A percentile compares a stretch with the other conserved stretches of the same genome.
Conservation (phyloP, 306 rosid genomes). For the Prunus mongolica region DNA sequence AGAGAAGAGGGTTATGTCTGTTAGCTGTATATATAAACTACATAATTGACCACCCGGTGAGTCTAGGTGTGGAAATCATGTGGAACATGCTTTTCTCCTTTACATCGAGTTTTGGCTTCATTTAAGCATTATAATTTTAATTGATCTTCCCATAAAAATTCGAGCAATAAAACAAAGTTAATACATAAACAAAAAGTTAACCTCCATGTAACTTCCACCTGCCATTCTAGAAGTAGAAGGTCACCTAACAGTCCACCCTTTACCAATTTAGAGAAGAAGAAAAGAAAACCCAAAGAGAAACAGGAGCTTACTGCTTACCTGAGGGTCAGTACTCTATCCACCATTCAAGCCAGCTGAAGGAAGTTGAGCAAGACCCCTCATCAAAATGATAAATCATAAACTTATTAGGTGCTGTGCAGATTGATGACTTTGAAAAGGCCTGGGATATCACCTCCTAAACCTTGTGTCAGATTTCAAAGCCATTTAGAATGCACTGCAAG, state of each 20-base stretch:
- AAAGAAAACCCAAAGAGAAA: not conserved
- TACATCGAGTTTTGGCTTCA: not conserved
- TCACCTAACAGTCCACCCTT: slow-evolving; percentile 4
- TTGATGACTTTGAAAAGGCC: too few species aligned
- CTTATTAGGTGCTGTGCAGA: too few species aligned
- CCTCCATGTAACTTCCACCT: not conserved
- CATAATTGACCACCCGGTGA: not conserved
- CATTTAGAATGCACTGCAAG: too few species aligned
- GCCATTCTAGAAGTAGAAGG: not conserved
- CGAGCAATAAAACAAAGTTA: not conserved
- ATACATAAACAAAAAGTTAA: not conserved
- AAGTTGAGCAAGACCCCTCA: too few species aligned
- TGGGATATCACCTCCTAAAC: too few species aligned
- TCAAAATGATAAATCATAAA: too few species aligned
- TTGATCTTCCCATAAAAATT: not conserved
- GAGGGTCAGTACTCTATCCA: not conserved
- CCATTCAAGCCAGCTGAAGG: too few species aligned
- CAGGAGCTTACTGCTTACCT: not conserved
- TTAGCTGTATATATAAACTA: too few species aligned
- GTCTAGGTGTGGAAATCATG: not conserved
- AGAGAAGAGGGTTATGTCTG: not conserved
- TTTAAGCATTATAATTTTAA: not conserved
- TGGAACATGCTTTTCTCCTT: not conserved
- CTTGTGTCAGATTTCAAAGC: too few species aligned
- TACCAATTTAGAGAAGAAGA: not conserved